These are phyloP conservation scores for Clavispora phyllophila DNA, from an alignment of 805 yeast genomes.

Conservation along the genomic window DNA sequence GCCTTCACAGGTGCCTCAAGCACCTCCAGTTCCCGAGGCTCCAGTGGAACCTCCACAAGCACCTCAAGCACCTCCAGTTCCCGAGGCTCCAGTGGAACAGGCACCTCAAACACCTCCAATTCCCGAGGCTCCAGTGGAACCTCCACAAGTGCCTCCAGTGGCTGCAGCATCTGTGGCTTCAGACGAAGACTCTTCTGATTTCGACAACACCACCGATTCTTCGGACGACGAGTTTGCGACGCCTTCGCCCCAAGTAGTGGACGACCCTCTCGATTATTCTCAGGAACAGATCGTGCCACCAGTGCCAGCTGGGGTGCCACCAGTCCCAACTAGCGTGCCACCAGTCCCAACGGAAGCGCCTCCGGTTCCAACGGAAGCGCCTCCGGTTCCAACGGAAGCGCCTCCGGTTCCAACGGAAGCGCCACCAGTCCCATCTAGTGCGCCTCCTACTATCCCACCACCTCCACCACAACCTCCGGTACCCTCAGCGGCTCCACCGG, in stretches of 20 bases:
- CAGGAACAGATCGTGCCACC: background rate
- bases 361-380: slow-evolving; percentile 4
- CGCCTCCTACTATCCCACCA: background rate
- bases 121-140: background rate
- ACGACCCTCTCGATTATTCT: background rate
- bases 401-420: slow-evolving; percentile 12
- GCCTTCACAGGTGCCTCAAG: background rate
- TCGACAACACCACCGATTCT: background rate
- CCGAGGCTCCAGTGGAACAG: background rate
- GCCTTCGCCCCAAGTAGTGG: slow-evolving; percentile 13
- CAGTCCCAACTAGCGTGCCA: background rate
- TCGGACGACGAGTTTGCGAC: slow-evolving; percentile 14
- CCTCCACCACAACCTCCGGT: slow-evolving; percentile 2
- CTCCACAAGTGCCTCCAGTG: slow-evolving; percentile 1
- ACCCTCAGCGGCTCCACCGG: background rate
- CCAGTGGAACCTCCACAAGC: background rate
- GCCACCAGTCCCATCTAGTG: slow-evolving; percentile 2
- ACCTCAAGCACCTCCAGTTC: slow-evolving; percentile 1
- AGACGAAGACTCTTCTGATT: slow-evolving; percentile 3
- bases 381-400: slow-evolving; percentile 16
- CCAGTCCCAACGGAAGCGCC: background rate
- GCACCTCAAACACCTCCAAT: background rate
- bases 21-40: background rate
- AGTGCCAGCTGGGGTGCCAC: background rate
- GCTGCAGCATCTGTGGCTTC: background rate